These are phyloP conservation scores for Parachaetomium inaequale DNA, from an alignment of 495 filamentous ascomycete genomes.

Conservation along the genomic window DNA sequence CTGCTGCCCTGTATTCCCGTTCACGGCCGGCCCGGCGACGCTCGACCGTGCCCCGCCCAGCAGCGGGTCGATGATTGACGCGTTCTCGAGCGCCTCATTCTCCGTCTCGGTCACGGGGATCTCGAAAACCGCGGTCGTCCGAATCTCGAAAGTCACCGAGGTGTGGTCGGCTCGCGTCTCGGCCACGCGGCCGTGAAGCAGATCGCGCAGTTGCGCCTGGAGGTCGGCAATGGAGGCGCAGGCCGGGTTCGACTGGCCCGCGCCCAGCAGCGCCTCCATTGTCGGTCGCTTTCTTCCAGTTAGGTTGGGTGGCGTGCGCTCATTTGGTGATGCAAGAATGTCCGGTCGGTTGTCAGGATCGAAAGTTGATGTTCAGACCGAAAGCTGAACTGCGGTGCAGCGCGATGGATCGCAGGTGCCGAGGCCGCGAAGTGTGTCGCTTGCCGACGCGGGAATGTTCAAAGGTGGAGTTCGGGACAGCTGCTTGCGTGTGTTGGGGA, in stretches of 20 bases:
- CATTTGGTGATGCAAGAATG: neutral
- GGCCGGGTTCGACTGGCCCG: slow-evolving; percentile 28
- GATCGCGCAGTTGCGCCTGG: slow-evolving; percentile 35
- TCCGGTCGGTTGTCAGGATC: neutral
- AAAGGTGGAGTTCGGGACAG: neutral
- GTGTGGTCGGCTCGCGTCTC: slow-evolving; percentile 42
- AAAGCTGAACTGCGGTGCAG: neutral
- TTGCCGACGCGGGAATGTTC: neutral
- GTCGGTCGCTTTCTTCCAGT: neutral
- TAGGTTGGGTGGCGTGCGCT: neutral
- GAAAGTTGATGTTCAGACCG: neutral
- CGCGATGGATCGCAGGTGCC: neutral
- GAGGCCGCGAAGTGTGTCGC: neutral
- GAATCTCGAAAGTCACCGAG: slow-evolving; percentile 39
- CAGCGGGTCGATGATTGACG: slow-evolving; percentile 27
- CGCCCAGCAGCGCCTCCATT: slow-evolving; percentile 40
- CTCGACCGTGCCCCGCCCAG: slow-evolving; percentile 25
- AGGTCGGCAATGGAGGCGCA: slow-evolving; percentile 43
- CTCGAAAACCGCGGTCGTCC: slow-evolving; percentile 34
- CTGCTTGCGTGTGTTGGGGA: neutral
- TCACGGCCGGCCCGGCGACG: slow-evolving; percentile 6
- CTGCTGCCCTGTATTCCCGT: slow-evolving; percentile 8
- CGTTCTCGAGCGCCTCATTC: slow-evolving; percentile 30
- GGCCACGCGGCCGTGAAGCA: slow-evolving; percentile 34
- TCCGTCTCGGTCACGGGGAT: slow-evolving; percentile 33